phyloP scores from a whole-genome alignment of 805 yeast species.

The Myxozyma mucilagina region DNA sequence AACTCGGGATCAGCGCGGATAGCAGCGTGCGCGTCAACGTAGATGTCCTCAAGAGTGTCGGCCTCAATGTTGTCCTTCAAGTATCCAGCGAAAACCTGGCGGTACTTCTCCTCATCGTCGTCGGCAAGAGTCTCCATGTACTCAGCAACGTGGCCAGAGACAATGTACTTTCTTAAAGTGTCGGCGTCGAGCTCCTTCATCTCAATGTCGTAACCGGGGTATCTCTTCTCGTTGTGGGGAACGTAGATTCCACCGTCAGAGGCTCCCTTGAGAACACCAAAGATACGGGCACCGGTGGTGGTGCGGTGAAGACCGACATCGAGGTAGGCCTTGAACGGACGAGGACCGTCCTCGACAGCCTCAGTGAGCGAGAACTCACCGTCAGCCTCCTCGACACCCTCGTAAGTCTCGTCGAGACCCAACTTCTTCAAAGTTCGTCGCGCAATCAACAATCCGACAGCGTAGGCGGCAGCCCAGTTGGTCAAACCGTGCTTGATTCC shows the following conservation, averaged over 20 bases:
- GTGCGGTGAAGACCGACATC: slow-evolving; percentile 99
- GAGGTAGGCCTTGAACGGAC: slow-evolving; percentile 99
- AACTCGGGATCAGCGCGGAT: slow-evolving; percentile 94
- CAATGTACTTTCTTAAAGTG: slow-evolving; percentile 95
- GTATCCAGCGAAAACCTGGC: slow-evolving; percentile 93
- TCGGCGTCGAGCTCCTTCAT: slow-evolving; percentile 97
- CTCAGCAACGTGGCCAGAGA: slow-evolving; percentile 99
- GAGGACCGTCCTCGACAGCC: slow-evolving; percentile 99
- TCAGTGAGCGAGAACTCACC: slow-evolving; percentile 98
- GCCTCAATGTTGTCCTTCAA: slow-evolving; percentile 96
- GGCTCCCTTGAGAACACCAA: slow-evolving; percentile 99
- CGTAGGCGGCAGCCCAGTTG: slow-evolving; percentile 99
- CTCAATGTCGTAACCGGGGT: slow-evolving; percentile 99
- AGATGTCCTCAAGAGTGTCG: slow-evolving; percentile 93
- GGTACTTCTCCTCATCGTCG: slow-evolving; percentile 99
- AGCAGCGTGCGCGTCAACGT: slow-evolving; percentile 89
- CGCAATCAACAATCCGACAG: slow-evolving; percentile 96
- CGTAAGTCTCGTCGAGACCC: slow-evolving; percentile 96
- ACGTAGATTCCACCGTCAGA: slow-evolving; percentile 99
- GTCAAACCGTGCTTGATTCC: slow-evolving; percentile 98
- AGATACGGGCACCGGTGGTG: slow-evolving; percentile 99
- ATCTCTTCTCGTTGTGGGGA: slow-evolving; percentile 99
- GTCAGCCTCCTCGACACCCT: slow-evolving; percentile 98
- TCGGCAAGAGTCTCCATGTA: slow-evolving; percentile 99
- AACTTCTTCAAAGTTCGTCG: slow-evolving; percentile 98